Percentiles rank a stretch among this genome's conserved stretches.
phyloP scores from a whole-genome alignment of 352 stramenopile genomes.

The Pythium guiyangense region DNA sequence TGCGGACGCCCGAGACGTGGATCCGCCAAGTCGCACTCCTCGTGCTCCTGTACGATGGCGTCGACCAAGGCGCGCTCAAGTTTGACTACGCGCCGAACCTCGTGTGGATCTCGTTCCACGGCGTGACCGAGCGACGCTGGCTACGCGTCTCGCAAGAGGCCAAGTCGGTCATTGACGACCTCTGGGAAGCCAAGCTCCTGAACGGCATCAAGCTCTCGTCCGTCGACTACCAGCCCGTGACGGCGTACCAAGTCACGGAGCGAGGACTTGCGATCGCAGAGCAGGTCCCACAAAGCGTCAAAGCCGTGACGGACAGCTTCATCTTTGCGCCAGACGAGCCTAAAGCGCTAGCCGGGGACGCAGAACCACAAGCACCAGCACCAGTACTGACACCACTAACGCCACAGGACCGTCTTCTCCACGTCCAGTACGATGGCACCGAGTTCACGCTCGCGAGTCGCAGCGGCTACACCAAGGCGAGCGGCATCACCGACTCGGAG shows the following conservation, averaged over 20 bases:
- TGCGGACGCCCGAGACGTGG: conserved; percentile 90
- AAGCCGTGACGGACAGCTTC: conserved; percentile 54
- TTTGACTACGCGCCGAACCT: conserved; percentile 96
- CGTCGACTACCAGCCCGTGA: conserved; percentile 92
- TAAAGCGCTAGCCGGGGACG: background rate
- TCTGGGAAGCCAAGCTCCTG: conserved; percentile 94
- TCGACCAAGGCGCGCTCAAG: conserved; percentile 90
- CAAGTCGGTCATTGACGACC: conserved; percentile 94
- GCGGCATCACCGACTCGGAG: conserved; percentile 93
- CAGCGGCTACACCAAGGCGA: conserved; percentile 83
- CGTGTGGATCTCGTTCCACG: conserved; percentile 88
- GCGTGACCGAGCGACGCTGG: conserved; percentile 70
- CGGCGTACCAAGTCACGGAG: conserved; percentile 92
- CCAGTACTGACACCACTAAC: conserved; percentile 1
- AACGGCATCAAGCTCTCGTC: conserved; percentile 94
- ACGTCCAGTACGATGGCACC: conserved; percentile 57
- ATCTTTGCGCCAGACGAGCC: conserved; percentile 30
- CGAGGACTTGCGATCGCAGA: conserved; percentile 87
- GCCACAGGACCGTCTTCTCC: conserved; percentile 21
- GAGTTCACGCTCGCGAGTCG: conserved; percentile 66
- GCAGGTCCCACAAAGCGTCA: conserved; percentile 78
- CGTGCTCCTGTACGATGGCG: conserved; percentile 95
- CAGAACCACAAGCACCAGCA: background rate
- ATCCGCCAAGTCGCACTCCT: conserved; percentile 93
- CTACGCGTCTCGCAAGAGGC: conserved; percentile 94